Base-by-base conservation (phyloP, 257 asterid genomes). In the Ocimum tenuiflorum region DNA sequence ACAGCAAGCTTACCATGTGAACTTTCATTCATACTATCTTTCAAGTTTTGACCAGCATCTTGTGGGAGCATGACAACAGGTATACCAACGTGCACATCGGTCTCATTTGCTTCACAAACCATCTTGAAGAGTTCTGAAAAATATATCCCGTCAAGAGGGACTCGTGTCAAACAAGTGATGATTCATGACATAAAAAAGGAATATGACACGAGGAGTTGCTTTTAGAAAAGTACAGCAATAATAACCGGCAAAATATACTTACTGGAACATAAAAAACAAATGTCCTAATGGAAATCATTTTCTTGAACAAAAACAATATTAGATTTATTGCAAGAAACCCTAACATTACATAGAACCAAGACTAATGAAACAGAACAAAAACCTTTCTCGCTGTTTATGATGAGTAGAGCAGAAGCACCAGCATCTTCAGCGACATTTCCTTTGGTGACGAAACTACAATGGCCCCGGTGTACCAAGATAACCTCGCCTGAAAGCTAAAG, bases 21-120 rank as follows among this genome's bases (percentile, higher is more conserved):
- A 65, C 73, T 75, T 77, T 78, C 83, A 65, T 17, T 48, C 74
- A 88, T 74, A 55, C 55, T 78, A 54, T 52, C 76, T 67, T 71
- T 81, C 82, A 94, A 82, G 80, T 58, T 78, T 47, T 57, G 61
- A 55, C 97, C 99, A n/a, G 97, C 99, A 78, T 94, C 95, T 69
- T 78, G 86, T 18, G 97, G 95, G 70, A 94, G 94, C 96, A 94
- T 94, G 68, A 94, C 95, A 59, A 88, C 85, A 45, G 99, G 92
- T 76, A 94, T 94, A 62, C 79, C 70, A 20, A 94, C 81, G 51
- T 64, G 55, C 36, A 86, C 77, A 65, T 88, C 81, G 42, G 95
- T 78, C 70, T 88, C 92, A 13, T 85, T 83, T 59, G 85, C 78
- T 78, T 86, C 94, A 39, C 99, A 94, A 72, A 94, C 97, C 99